A percentile compares a stretch with the other conserved stretches of the same genome.
Conservation (phyloP, 176 grass and related monocot species). For the Cenchrus fungigraminus region DNA sequence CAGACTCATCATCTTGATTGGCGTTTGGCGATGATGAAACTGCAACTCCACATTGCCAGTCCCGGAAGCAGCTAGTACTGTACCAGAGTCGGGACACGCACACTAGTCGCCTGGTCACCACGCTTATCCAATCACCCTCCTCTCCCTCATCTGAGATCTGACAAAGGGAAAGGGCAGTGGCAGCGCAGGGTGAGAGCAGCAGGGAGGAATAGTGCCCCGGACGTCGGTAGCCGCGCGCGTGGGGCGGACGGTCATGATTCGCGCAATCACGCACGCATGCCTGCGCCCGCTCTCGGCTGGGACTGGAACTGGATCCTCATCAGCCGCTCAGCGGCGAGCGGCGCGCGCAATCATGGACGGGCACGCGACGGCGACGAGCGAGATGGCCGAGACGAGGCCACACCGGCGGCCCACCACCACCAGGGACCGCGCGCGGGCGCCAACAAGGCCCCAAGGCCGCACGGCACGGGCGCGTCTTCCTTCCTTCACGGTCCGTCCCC, state of each 20-base stretch:
- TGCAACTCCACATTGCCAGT: background rate
- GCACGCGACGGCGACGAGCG: background rate
- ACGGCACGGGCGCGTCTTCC: background rate
- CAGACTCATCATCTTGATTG: background rate
- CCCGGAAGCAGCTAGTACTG: background rate
- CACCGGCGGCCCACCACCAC: too few species aligned
- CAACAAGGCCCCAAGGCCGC: background rate
- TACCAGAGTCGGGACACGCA: background rate
- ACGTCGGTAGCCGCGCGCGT: slow-evolving; percentile 22
- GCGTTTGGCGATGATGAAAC: background rate
- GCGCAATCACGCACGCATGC: slow-evolving; percentile 29
- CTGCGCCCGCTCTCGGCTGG: background rate
- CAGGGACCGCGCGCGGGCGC: too few species aligned
- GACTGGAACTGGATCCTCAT: slow-evolving; percentile 15
- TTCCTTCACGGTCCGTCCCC: too few species aligned
- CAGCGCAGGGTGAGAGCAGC: background rate
- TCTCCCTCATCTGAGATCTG: background rate
- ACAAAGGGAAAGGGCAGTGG: background rate
- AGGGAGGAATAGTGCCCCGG: background rate
- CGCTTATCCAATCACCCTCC: background rate
- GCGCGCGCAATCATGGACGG: slow-evolving; percentile 23
- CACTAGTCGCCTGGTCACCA: background rate
- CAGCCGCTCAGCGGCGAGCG: background rate
- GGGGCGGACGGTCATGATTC: slow-evolving; percentile 32
- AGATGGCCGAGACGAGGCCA: too few species aligned